Conservation (phyloP, 345 rosid species). For the Boechera stricta region DNA sequence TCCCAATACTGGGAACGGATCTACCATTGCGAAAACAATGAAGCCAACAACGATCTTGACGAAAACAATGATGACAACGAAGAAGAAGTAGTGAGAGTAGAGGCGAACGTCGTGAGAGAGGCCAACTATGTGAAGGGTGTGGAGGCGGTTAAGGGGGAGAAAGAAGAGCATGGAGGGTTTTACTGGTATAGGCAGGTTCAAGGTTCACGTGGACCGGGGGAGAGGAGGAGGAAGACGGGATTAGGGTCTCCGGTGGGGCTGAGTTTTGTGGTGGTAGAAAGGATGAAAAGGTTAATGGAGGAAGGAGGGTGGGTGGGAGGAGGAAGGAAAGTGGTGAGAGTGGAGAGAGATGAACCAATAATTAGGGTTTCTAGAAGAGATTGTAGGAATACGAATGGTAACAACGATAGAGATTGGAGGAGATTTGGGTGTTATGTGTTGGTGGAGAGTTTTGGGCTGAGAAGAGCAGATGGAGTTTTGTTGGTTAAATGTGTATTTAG, state of each 20-base stretch:
- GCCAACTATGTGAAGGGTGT: slow-evolving; percentile 49
- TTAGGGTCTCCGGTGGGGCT: slow-evolving; percentile 52
- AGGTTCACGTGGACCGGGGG: slow-evolving; percentile 6
- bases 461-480: slow-evolving; percentile 71
- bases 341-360: slow-evolving; percentile 57
- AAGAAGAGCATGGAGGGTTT: slow-evolving; percentile 50
- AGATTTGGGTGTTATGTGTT: slow-evolving; percentile 63
- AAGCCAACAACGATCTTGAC: not conserved
- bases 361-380: slow-evolving; percentile 35
- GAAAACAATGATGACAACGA: slow-evolving; percentile 31
- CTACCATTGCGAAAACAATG: slow-evolving; percentile 48
- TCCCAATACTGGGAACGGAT: slow-evolving; percentile 78
- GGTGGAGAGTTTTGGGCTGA: slow-evolving; percentile 77
- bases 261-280: slow-evolving; percentile 68
- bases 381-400: slow-evolving; percentile 20
- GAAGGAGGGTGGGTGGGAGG: slow-evolving; percentile 71
- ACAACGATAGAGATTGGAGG: slow-evolving; percentile 51
- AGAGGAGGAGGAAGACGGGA: slow-evolving; percentile 40
- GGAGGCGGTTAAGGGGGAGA: slow-evolving; percentile 54
- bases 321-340: slow-evolving; percentile 54
- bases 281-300: slow-evolving; percentile 70
- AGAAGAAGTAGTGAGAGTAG: slow-evolving; percentile 46
- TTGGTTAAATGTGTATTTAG: slow-evolving; percentile 58
- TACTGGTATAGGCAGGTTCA: slow-evolving; percentile 54
- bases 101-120: slow-evolving; percentile 51